Evolutionary conservation across 768 basidiomycete species (phyloP), one percentile per base, ranked within the genome.

Genomic region (Hebeloma cylindrosporum): DNA sequence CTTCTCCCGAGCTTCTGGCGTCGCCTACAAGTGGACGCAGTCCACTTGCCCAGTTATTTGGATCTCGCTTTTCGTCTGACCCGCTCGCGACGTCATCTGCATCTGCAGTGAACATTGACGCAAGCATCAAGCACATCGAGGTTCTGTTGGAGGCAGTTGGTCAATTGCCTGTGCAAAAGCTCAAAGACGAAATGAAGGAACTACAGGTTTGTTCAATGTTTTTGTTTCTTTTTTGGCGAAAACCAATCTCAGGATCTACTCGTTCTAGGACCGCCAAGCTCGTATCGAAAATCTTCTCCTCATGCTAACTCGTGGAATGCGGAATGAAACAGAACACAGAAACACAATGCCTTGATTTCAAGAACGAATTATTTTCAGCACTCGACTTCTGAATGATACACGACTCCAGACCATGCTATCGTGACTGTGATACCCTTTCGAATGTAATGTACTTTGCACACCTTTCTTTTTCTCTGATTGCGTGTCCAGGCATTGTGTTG

Each of bases 111-210:
- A 64, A 57, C 40, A 58, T 71, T 5, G 80, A 78, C 47, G 67
- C 67, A 5, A 75, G 69, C 22, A 46, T 82, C 38, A 77, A 67
- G 52, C 71, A 73, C 45, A 60, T 90, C 29, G 85, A 90, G 61
- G 61, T 66, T 17, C 56, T 87, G 45, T 56, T 89, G 46, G 83
- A 87, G 34, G 79, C 81, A 38, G 73, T 85, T 33, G 72, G 73
- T 22, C 72, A 77, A 31, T 51, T 88, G 50, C 87, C 88, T 5
- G 77, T 88, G 14, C 72, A 77, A 26, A 74, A 65, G 50, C 66
- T 93, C 27, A 84, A 79, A 62, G 83, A 85, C 2, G 88, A 92
- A 62, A 85, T 93, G 78, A 88, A 82, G 60, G 89, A 91, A 59
- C 63, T 91, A 21, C 85, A 87, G 75, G 86, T 85, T 33, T 36